Evolutionary conservation across 129 eudicot genomes (phyloP).

Genomic region (Mikania micrantha): DNA sequence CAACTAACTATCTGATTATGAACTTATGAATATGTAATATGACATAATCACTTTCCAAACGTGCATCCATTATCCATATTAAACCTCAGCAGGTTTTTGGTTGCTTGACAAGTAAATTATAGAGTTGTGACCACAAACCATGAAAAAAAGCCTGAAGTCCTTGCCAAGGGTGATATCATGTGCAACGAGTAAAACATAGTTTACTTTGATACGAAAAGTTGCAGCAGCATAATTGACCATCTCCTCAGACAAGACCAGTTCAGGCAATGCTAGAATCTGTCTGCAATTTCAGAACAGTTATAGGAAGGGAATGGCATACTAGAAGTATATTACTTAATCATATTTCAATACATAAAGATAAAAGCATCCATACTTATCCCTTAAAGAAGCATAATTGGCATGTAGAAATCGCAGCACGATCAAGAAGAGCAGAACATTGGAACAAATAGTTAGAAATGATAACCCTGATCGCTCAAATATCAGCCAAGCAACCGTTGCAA

Average conservation of each 20-base stretch:
- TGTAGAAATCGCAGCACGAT: constrained; percentile 66
- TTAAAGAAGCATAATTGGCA: constrained; percentile 59
- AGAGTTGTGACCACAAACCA: constrained; percentile 46
- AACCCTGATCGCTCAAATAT: constrained; percentile 75
- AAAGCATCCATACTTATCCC: constrained; percentile 45
- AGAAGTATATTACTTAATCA: constrained; percentile 1
- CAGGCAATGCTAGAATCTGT: constrained; percentile 63
- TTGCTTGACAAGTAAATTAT: background rate
- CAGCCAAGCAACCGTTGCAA: constrained; percentile 82
- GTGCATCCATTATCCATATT: no score
- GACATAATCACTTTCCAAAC: background rate
- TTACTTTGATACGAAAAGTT: constrained; percentile 82
- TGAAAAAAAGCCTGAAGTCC: constrained; percentile 85
- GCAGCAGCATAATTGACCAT: constrained; percentile 92
- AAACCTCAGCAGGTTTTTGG: background rate
- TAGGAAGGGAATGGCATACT: background rate
- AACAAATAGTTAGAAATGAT: constrained; percentile 64
- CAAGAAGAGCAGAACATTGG: constrained; percentile 72
- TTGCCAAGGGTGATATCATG: constrained; percentile 95
- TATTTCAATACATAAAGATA: background rate
- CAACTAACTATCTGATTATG: background rate
- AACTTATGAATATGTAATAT: background rate
- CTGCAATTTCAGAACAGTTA: constrained; percentile 33
- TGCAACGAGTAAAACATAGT: constrained; percentile 80
- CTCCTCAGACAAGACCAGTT: constrained; percentile 84